Evolutionary conservation across 2,329 filamentous ascomycete species (phyloP), one percentile per base, ranked within the genome.

Genomic region (Colletotrichum sp.): DNA sequence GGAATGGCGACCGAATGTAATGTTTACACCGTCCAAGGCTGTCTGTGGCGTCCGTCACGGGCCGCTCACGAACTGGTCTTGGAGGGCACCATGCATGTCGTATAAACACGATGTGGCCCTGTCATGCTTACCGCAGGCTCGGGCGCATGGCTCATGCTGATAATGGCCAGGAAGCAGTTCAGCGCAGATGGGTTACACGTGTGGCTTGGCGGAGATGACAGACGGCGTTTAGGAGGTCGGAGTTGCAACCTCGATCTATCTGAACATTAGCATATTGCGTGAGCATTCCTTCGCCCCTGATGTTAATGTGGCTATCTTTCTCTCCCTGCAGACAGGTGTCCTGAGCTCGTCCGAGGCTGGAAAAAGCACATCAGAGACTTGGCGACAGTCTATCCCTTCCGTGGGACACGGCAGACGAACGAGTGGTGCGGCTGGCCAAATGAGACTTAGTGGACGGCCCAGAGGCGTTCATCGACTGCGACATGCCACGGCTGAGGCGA

Each of bases 41-140:
- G 39, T 34, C 36, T 63, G 70, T 73, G 74, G 74, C 74, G 70
- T 63, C 49, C 63, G 69, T 60, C 60, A 52, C 62, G 52, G 62
- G 62, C 72, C 62, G 69, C 63, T 76, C 44, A 62, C 24, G 39
- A 49, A 66, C 55, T 68, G 30, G 62, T 55, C 57, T 49, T 36
- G 68, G 18, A 62, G 49, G 26, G 39, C 21, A 24, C 21, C 55
- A 12, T 52, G 44, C 44, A 52, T 52, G 44, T 52, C n/a, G 44
- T 52, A 8, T 34, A 21, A 60, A 60, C 34, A 69, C 21, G 55
- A 44, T 16, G 34, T 24, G 32, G 59, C 18, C 57, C 21, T 39
- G 18, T 68, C 30, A 16, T 59, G 30, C 57, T 59, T 36, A 7
- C 32, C 34, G 55, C 10, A 64, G 55, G 18, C 15, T 63, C 16